Evolutionary conservation across 2,329 filamentous ascomycete genomes (phyloP).

Genomic region (Fusarium oligoseptatum): DNA sequence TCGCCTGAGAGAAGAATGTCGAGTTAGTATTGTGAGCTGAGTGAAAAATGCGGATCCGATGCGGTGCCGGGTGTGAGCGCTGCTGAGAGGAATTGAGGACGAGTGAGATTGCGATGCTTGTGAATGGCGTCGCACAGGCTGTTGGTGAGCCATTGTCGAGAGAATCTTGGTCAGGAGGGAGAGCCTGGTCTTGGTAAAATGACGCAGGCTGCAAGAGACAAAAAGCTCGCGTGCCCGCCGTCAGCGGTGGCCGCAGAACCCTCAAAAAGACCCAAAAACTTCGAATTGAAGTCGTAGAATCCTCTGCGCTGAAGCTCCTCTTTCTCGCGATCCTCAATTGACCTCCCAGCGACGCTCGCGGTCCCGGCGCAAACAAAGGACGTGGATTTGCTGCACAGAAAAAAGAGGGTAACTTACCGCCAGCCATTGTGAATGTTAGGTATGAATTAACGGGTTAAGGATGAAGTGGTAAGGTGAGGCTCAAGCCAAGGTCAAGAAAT

Average conservation of each 20-base stretch:
- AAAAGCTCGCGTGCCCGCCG: conserved; percentile 13
- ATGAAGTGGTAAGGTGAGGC: conserved; percentile 36
- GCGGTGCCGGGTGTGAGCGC: not conserved
- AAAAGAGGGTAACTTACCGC: conserved; percentile 54
- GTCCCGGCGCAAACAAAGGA: conserved; percentile 22
- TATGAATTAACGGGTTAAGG: conserved; percentile 35
- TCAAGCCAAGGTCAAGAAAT: conserved; percentile 31
- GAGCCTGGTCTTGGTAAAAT: conserved; percentile 47
- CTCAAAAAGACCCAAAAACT: conserved; percentile 5
- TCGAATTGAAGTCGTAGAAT: conserved; percentile 14
- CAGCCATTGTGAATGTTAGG: conserved; percentile 57
- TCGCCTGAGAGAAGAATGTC: conserved; percentile 79
- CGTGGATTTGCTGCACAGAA: not conserved
- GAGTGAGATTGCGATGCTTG: conserved; percentile 6
- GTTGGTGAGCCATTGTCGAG: conserved; percentile 28
- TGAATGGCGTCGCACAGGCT: conserved; percentile 14
- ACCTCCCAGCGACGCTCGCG: conserved; percentile 12
- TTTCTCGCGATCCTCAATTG: conserved; percentile 37
- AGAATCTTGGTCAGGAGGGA: conserved; percentile 27
- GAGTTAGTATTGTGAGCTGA: conserved; percentile 45
- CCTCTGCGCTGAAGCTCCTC: conserved; percentile 12
- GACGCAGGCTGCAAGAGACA: conserved; percentile 47
- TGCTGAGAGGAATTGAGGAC: not conserved
- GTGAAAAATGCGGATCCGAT: not conserved
- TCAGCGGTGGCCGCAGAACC: not conserved